Conservation (phyloP, 1,284 basidiomycete species). For the Retiboletus flavoniger region DNA sequence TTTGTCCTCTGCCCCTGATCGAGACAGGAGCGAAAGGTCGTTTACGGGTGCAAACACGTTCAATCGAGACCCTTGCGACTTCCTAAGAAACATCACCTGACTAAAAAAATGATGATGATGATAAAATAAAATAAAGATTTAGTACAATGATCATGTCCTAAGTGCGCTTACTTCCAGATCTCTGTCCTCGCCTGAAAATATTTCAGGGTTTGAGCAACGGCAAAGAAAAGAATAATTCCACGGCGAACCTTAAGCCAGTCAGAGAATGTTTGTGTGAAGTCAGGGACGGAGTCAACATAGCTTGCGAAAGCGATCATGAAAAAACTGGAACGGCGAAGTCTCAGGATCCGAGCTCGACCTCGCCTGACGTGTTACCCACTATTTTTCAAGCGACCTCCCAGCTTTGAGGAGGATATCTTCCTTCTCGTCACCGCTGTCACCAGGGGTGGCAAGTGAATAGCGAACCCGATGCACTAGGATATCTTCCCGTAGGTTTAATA, state of each 20-base stretch:
- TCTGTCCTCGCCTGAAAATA: conserved; percentile 70
- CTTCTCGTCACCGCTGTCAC: conserved; percentile 57
- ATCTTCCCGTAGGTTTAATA: conserved; percentile 87
- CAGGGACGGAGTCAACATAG: conserved; percentile 76
- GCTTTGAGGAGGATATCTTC: conserved; percentile 62
- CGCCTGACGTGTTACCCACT: conserved; percentile 45
- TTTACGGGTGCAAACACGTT: conserved; percentile 88
- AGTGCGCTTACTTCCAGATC: conserved; percentile 81
- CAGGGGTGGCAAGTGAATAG: conserved; percentile 79
- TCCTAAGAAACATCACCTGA: conserved; percentile 84
- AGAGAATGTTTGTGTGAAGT: conserved; percentile 76
- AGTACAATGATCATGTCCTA: background rate
- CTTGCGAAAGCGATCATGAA: conserved; percentile 95
- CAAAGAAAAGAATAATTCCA: background rate
- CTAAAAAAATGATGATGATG: conserved; percentile 40
- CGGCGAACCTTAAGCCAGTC: conserved; percentile 79
- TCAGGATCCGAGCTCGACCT: conserved; percentile 5
- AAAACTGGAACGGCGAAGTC: conserved; percentile 54
- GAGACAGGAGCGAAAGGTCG: conserved; percentile 79
- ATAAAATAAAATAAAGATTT: background rate
- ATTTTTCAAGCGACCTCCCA: conserved; percentile 75
- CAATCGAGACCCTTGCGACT: conserved; percentile 71
- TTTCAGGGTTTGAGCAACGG: background rate
- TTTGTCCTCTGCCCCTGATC: conserved; percentile 55
- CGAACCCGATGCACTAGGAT: conserved; percentile 81